These are phyloP conservation scores for Pseudozyma tsukubaensis DNA, from an alignment of 1,284 basidiomycete species.

Conservation along the genomic window DNA sequence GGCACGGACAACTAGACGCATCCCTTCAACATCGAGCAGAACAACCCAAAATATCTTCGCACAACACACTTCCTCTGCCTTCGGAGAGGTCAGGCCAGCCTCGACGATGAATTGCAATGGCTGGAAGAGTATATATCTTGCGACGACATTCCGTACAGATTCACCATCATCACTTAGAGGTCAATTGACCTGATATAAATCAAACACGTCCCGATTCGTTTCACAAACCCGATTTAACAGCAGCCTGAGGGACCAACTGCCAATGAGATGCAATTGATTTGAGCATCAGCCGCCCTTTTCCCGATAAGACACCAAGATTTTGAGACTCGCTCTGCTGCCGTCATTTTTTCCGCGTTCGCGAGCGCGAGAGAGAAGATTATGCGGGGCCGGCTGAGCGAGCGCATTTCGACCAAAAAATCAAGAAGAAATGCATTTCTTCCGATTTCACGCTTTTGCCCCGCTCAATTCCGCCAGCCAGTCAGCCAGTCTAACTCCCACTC, in stretches of 20 bases:
- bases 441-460: slow-evolving; percentile 7
- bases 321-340: slow-evolving; percentile 21
- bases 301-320: slow-evolving; percentile 1
- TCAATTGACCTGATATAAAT: too few relatives aligned
- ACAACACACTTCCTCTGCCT: neutral
- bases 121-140: too few relatives aligned
- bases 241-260: neutral
- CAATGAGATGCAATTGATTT: slow-evolving; percentile 33
- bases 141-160: too few relatives aligned
- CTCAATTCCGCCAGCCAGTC: neutral
- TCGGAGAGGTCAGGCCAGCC: too few relatives aligned
- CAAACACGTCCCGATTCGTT: too few relatives aligned
- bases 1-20: slow-evolving; percentile 14
- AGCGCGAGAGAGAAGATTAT: neutral
- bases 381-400: neutral
- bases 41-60: too few relatives aligned
- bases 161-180: too few relatives aligned
- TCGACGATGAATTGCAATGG: too few relatives aligned
- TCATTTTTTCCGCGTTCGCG: neutral
- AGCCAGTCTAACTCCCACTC: neutral
- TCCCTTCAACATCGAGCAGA: neutral
- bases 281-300: neutral
- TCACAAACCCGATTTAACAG: too few relatives aligned
- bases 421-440: slow-evolving; percentile 11
- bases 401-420: neutral